Evolutionary conservation across 306 rosid genomes (phyloP).

Genomic region (Fragaria vesca): DNA sequence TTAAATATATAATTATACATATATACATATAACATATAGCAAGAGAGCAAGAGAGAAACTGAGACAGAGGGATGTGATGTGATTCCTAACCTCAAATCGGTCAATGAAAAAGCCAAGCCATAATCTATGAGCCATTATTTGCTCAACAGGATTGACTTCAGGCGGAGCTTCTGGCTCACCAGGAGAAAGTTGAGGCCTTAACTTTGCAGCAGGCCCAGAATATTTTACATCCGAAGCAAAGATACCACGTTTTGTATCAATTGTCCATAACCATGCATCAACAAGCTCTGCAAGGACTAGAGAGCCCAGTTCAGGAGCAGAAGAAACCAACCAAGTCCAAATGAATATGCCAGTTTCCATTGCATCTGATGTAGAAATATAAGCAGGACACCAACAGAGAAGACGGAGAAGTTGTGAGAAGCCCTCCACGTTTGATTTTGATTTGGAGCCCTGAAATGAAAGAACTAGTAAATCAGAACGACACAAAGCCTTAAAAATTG

Average conservation of each 20-base stretch:
- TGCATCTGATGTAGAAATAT: slow-evolving; percentile 82
- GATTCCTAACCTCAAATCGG: slow-evolving; percentile 89
- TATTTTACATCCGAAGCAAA: slow-evolving; percentile 75
- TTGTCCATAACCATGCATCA: slow-evolving; percentile 99
- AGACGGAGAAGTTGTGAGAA: slow-evolving; percentile 98
- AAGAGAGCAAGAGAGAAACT: background rate
- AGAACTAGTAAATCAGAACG: slow-evolving; percentile 30
- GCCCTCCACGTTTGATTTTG: slow-evolving; percentile 83
- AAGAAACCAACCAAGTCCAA: slow-evolving; percentile 99
- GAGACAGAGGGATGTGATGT: background rate
- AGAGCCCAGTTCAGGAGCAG: slow-evolving; percentile 93
- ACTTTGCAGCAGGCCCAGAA: slow-evolving; percentile 89
- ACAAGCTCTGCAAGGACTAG: slow-evolving; percentile 97
- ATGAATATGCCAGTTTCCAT: slow-evolving; percentile 96
- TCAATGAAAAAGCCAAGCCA: slow-evolving; percentile 99
- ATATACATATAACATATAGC: background rate
- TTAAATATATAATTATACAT: background rate
- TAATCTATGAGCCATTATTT: slow-evolving; percentile 88
- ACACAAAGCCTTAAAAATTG: slow-evolving; percentile 4
- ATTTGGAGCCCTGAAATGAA: slow-evolving; percentile 72
- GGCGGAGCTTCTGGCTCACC: slow-evolving; percentile 89
- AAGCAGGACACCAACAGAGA: slow-evolving; percentile 99
- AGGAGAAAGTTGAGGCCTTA: slow-evolving; percentile 85
- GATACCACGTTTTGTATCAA: slow-evolving; percentile 90
- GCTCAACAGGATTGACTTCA: slow-evolving; percentile 71